phyloP scores from a whole-genome alignment of 306 rosid genomes.

The Inga leiocalycina region DNA sequence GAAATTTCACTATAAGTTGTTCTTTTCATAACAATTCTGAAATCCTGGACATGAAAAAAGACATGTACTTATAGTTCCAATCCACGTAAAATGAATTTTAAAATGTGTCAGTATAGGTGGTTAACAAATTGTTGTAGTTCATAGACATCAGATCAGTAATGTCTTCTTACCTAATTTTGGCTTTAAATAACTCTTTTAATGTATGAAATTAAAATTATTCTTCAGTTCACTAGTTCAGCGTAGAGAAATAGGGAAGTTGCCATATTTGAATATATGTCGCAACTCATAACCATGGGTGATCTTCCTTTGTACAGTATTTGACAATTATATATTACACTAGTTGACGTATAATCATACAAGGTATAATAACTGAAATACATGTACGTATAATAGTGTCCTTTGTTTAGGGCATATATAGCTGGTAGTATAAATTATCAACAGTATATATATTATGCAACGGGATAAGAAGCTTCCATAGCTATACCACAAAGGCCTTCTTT shows the following conservation, averaged over 20 bases:
- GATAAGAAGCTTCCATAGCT: not conserved
- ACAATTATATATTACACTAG: not conserved
- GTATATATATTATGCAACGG: not conserved
- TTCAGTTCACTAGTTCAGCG: not conserved
- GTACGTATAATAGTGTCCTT: too few species aligned
- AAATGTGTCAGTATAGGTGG: not conserved
- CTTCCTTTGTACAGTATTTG: not conserved
- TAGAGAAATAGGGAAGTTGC: not conserved
- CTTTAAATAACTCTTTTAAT: not conserved
- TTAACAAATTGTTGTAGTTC: not conserved
- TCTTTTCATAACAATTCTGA: not conserved
- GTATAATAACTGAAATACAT: not conserved
- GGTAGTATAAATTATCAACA: not conserved
- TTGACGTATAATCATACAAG: not conserved
- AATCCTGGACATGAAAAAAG: not conserved
- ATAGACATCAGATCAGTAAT: not conserved
- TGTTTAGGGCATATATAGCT: too few species aligned
- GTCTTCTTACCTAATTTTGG: not conserved
- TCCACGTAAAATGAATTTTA: not conserved
- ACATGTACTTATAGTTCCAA: not conserved
- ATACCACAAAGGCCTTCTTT: not conserved
- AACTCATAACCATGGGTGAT: not conserved
- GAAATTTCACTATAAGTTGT: not conserved
- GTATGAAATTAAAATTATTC: not conserved
- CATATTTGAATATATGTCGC: not conserved